Percentiles rank a stretch among this genome's conserved stretches.
Evolutionary conservation across 2,329 filamentous ascomycete genomes (phyloP).

Genomic region (Clarireedia sp.): DNA sequence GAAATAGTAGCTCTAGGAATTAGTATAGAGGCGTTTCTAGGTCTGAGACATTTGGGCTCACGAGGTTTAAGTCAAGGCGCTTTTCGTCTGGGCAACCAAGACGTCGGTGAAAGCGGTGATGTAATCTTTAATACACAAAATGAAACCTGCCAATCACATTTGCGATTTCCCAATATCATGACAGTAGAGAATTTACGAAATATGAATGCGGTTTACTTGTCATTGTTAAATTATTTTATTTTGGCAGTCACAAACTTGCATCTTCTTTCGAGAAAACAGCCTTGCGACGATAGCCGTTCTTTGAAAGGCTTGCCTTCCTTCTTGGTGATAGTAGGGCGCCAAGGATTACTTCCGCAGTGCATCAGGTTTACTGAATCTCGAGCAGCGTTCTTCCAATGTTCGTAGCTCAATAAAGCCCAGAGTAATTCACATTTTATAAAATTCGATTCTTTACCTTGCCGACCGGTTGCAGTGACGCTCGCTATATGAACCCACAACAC

Average conservation of each 20-base stretch:
- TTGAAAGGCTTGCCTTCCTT: not conserved
- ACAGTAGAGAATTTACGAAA: not conserved
- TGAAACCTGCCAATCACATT: not conserved
- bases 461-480: too few species aligned
- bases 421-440: too few species aligned
- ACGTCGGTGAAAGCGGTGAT: constrained; percentile 5
- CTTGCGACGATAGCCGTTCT: not conserved
- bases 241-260: not conserved
- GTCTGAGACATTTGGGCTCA: constrained; percentile 4
- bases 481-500: too few species aligned
- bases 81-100: constrained; percentile 7
- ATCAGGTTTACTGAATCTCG: too few species aligned
- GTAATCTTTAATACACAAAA: not conserved
- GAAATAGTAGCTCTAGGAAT: not conserved
- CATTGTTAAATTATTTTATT: not conserved
- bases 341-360: too few species aligned
- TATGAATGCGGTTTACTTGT: not conserved
- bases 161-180: not conserved
- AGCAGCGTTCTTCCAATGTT: too few species aligned
- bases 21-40: not conserved
- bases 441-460: too few species aligned
- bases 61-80: not conserved
- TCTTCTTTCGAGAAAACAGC: too few species aligned
- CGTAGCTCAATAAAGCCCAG: too few species aligned
- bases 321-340: not conserved